Base-by-base conservation (phyloP, 129 eudicot species). In the Flaveria linearis region DNA sequence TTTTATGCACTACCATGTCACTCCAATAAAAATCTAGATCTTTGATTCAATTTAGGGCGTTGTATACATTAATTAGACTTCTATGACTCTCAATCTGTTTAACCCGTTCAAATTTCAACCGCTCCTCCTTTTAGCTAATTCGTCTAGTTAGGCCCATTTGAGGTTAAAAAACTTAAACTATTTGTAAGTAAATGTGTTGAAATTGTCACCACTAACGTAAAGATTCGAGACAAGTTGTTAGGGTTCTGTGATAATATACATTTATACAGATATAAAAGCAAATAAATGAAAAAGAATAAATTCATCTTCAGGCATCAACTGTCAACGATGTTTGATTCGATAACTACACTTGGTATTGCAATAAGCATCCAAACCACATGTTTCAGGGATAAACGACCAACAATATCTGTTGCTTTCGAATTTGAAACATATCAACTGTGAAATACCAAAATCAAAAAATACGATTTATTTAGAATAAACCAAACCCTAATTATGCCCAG, bases 351-450 rank as follows among this genome's bases (percentile, higher is more conserved):
- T 12, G 16, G 3, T 49, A 49, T 49, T 49, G 49, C 49, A 10
- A 45, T 52, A 52, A 52, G 58, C 58, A 52, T 52, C 58, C 58
- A 18, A 57, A 57, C 2, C 64, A 57, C 15, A 18, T 57, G 23
- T 3, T 9, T 58, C 36, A 25, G 6, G 42, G 41, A 26, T 22
- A 58, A 25, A 61, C 13, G 9, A 7, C 42, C 14, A 61, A 3
- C 67, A 30, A 30, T 30, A 61, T 61, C 67, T 61, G 9, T 13
- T 61, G 41, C 28, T 61, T 61, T 61, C 13, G 67, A 61, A 61
- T 30, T 28, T 63, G 22, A 63, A 63, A 28, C 22, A 63, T 7
- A 63, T 14, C 9, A 63, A 63, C 69, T 15, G 22, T 30, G 9
- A 63, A 28, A 63, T 7, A 18, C 46, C 69, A 5, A 33, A 63